Conservation (phyloP, 208 protist species). For the Trypanosoma scelopori region DNA sequence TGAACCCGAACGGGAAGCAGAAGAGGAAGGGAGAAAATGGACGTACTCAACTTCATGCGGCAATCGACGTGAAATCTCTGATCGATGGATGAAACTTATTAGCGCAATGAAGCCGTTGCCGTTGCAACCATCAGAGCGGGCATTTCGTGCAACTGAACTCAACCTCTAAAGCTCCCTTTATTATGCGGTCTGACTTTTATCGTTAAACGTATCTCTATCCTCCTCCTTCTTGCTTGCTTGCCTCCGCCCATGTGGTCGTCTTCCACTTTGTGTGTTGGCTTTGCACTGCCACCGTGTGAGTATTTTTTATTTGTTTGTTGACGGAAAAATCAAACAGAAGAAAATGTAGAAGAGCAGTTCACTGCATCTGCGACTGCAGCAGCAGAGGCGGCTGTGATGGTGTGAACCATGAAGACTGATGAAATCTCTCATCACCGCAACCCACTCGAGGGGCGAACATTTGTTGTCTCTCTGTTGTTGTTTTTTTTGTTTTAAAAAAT, state of each 20-base stretch:
- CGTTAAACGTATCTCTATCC: slow-evolving; percentile 27
- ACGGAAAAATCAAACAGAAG: no score
- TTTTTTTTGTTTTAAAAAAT: no score
- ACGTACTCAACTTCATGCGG: background rate
- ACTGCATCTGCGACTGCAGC: no score
- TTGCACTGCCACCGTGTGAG: background rate
- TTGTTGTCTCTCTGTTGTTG: no score
- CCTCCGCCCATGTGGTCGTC: background rate
- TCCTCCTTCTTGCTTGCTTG: slow-evolving; percentile 2
- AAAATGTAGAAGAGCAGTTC: no score
- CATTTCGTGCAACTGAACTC: slow-evolving; percentile 13
- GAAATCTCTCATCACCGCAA: no score
- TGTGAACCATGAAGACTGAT: no score
- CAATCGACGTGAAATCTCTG: background rate
- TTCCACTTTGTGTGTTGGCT: slow-evolving; percentile 10
- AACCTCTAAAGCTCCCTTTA: background rate
- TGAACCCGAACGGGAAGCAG: background rate
- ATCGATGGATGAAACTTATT: slow-evolving; percentile 6
- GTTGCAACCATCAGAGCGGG: slow-evolving; percentile 3
- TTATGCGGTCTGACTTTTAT: slow-evolving; percentile 1
- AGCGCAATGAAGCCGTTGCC: slow-evolving; percentile 10
- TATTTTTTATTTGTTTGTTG: no score
- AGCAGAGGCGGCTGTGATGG: no score
- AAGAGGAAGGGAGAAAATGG: background rate
- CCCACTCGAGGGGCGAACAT: no score